A percentile compares a stretch with the other conserved stretches of the same genome.
These are phyloP conservation scores for Hypocrella siamensis DNA, from an alignment of 2,329 filamentous ascomycete genomes.

Conservation along the genomic window DNA sequence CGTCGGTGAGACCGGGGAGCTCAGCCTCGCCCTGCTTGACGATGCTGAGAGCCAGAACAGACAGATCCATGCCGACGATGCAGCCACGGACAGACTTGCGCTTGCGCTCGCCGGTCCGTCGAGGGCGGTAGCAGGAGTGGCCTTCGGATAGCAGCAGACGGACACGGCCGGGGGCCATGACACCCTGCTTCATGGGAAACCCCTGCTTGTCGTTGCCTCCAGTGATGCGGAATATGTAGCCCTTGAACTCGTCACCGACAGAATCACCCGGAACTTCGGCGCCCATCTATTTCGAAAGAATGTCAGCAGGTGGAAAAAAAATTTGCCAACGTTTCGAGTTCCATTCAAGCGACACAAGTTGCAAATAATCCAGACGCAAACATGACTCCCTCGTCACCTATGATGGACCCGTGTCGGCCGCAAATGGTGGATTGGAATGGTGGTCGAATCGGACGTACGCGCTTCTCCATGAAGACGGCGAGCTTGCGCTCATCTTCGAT, in stretches of 20 bases:
- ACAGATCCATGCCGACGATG: slow-evolving; percentile 92
- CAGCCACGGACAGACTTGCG: slow-evolving; percentile 97
- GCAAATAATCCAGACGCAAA: too few relatives aligned
- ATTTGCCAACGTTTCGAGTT: too few relatives aligned
- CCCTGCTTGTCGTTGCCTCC: slow-evolving; percentile 99
- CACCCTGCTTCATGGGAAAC: slow-evolving; percentile 99
- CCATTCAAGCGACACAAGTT: too few relatives aligned
- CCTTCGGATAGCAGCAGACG: slow-evolving; percentile 88
- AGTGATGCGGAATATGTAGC: slow-evolving; percentile 98
- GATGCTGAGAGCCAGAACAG: slow-evolving; percentile 84
- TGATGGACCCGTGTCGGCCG: too few relatives aligned
- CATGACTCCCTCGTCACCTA: too few relatives aligned
- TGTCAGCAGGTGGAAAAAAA: too few relatives aligned
- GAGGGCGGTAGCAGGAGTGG: slow-evolving; percentile 98
- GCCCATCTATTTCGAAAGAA: slow-evolving; percentile 76
- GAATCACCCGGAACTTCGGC: slow-evolving; percentile 85
- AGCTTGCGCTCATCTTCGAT: slow-evolving; percentile 99
- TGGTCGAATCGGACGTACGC: slow-evolving; percentile 40
- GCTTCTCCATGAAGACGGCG: slow-evolving; percentile 97
- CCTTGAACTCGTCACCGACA: slow-evolving; percentile 98
- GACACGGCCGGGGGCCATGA: slow-evolving; percentile 97
- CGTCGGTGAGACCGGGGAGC: slow-evolving; percentile 91
- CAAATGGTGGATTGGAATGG: slow-evolving; percentile 1
- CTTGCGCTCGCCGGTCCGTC: slow-evolving; percentile 97
- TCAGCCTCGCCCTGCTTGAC: slow-evolving; percentile 97